phyloP scores from a whole-genome alignment of 805 yeast genomes.

The Brettanomyces naardenensis region DNA sequence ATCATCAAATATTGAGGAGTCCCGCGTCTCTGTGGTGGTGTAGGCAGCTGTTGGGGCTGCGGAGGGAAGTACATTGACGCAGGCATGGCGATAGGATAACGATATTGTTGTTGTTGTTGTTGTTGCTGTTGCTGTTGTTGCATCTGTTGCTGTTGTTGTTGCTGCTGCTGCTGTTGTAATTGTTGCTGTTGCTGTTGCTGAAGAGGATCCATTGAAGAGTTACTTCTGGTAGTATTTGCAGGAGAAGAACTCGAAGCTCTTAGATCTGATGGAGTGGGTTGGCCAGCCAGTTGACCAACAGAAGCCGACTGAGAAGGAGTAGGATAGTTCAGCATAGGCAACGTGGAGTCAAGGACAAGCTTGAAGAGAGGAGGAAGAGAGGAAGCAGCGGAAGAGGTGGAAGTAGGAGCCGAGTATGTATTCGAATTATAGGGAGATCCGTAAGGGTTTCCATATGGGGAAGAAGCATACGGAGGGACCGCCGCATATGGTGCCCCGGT shows the following conservation, averaged over 20 bases:
- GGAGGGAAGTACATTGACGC: neutral
- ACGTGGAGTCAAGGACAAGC: conserved; percentile 18
- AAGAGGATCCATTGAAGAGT: neutral
- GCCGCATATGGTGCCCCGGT: neutral
- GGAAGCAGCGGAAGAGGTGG: conserved; percentile 3
- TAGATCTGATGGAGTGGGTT: neutral
- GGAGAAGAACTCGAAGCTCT: conserved; percentile 2
- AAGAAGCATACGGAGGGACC: too few relatives aligned
- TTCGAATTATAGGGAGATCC: neutral
- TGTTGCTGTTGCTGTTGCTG: conserved; percentile 1
- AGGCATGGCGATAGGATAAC: neutral
- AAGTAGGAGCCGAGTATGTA: neutral
- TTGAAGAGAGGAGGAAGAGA: conserved; percentile 20
- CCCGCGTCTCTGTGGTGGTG: neutral
- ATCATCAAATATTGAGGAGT: neutral
- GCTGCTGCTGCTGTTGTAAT: conserved; percentile 4
- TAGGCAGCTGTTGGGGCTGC: conserved; percentile 1
- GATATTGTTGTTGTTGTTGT: conserved; percentile 5
- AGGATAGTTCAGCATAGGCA: conserved; percentile 15
- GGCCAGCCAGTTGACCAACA: neutral
- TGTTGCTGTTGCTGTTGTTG: conserved; percentile 3
- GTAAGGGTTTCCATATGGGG: neutral
- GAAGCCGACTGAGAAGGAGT: neutral
- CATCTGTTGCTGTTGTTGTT: conserved; percentile 1
- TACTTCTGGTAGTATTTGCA: neutral